Base-by-base conservation (phyloP, 2,329 filamentous ascomycete genomes). In the Colletotrichum scovillei region DNA sequence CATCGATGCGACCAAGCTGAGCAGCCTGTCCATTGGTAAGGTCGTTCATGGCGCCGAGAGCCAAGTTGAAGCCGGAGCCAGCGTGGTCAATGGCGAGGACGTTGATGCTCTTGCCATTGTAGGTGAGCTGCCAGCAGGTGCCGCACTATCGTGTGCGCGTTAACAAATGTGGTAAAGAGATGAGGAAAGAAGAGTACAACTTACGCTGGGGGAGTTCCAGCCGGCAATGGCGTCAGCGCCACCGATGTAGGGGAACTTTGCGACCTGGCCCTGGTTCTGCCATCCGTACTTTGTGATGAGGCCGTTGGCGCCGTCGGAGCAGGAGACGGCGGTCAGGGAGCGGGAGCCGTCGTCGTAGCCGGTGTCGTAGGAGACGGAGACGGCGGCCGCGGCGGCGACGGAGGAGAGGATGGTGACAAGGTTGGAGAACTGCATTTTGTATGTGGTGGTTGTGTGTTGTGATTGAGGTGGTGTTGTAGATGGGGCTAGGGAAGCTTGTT, bases 281-380 rank as follows among this genome's bases (percentile, higher is more conserved):
- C 89, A 93, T 77, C 86, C 86, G 83, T 89, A 90, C 78, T 86
- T 88, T 77, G 88, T 90, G 75, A 89, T 89, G 74, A 94, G 87
- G 71, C 92, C 92, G 82, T 94, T 92, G 74, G 75, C 59, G 67
- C 92, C 92, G 79, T 94, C 90, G 38, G 90, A 92, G 88, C 92
- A 95, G 74, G 91, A 81, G 57, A 95, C 87, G 5, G 79, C 81
- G 42, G 82, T 86, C 67, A 95, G 81, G 57, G 88, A 85, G 71
- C 90, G 88, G 73, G 76, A 76, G 58, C 80, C 80, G 75, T 92
- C 84, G 79, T 95, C 93, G 84, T 94, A 97, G 79, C 88, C 90
- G 24, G 84, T 83, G 83, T 95, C 93, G 82, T 92, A 96, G 76
- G 92, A 92, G 78, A 95, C 92, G 81, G 79, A 7, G 38, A 19